Percentiles rank a stretch among this genome's conserved stretches.
Evolutionary conservation across 306 rosid genomes (phyloP).

Genomic region (Corylus heterophylla): DNA sequence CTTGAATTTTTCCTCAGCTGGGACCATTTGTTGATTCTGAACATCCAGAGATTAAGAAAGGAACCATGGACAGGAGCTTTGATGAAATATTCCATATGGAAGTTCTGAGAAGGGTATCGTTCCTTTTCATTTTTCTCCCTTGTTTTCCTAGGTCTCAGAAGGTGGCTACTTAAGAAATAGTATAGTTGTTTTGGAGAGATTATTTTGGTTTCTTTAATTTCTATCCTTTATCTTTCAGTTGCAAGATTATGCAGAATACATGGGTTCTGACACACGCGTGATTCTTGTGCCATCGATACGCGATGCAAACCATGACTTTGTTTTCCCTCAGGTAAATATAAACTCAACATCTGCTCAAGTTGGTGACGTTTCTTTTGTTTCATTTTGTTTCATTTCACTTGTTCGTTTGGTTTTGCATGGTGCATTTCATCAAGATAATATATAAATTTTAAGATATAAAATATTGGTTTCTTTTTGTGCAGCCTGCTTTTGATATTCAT

Average conservation of each 20-base stretch:
- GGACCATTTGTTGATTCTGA: slow-evolving; percentile 95
- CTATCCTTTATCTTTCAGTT: slow-evolving; percentile 49
- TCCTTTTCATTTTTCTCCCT: not conserved
- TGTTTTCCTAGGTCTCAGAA: not conserved
- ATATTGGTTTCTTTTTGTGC: slow-evolving; percentile 33
- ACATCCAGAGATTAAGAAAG: slow-evolving; percentile 83
- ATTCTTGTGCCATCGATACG: slow-evolving; percentile 83
- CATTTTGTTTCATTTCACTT: not conserved
- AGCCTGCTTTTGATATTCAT: slow-evolving; percentile 80
- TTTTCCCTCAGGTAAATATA: slow-evolving; percentile 83
- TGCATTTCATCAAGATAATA: too few relatives aligned
- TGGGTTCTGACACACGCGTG: slow-evolving; percentile 68
- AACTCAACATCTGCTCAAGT: slow-evolving; percentile 9
- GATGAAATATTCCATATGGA: slow-evolving; percentile 73
- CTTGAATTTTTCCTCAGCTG: slow-evolving; percentile 50
- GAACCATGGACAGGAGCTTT: slow-evolving; percentile 65
- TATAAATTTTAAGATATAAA: not conserved
- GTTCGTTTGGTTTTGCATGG: too few relatives aligned
- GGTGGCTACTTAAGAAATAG: not conserved
- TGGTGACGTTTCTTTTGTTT: slow-evolving; percentile 18
- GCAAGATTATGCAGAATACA: slow-evolving; percentile 65
- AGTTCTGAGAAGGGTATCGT: slow-evolving; percentile 70
- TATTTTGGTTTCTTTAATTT: not conserved
- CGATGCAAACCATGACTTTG: slow-evolving; percentile 85
- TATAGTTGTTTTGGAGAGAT: not conserved